These are phyloP conservation scores for Cutaneotrichosporon sp. DNA, from an alignment of 1,284 basidiomycete genomes.

Conservation along the genomic window DNA sequence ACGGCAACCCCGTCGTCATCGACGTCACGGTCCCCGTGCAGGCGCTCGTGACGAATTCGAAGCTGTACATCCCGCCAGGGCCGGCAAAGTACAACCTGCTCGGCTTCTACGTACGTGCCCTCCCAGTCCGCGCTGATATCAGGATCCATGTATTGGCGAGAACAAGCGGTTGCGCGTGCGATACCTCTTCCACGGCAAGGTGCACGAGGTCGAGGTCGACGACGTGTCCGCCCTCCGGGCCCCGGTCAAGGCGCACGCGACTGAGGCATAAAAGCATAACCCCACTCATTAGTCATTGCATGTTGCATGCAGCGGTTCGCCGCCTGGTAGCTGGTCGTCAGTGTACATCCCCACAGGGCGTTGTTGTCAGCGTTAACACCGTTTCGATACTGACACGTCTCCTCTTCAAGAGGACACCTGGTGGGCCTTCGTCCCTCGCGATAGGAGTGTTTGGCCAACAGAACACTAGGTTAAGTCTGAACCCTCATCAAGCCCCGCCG, in stretches of 20 bases:
- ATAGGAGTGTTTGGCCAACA: too few relatives aligned
- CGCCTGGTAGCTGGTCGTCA: too few relatives aligned
- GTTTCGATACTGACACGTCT: too few relatives aligned
- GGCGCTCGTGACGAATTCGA: conserved; percentile 70
- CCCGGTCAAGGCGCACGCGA: conserved; percentile 56
- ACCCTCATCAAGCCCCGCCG: too few relatives aligned
- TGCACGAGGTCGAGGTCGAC: conserved; percentile 70
- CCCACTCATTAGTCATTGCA: neutral
- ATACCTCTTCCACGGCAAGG: conserved; percentile 68
- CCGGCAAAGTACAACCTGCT: conserved; percentile 52
- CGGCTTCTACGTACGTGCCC: too few relatives aligned
- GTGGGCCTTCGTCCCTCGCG: too few relatives aligned
- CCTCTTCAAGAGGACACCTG: too few relatives aligned
- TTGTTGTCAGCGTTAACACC: too few relatives aligned
- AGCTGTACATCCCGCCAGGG: conserved; percentile 71
- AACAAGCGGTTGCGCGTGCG: conserved; percentile 59
- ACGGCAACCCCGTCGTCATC: conserved; percentile 55
- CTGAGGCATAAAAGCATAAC: neutral
- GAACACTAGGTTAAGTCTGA: too few relatives aligned
- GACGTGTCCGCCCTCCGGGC: conserved; percentile 67
- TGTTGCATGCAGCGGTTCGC: too few relatives aligned
- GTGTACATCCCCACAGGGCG: too few relatives aligned
- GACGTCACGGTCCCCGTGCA: conserved; percentile 77
- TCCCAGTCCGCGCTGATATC: too few relatives aligned
- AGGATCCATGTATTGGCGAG: conserved; percentile 49